Percentiles rank a stretch among this genome's conserved stretches.
Conservation (phyloP, 2,329 filamentous ascomycete species). For the Acephala macrosclerotiorum region DNA sequence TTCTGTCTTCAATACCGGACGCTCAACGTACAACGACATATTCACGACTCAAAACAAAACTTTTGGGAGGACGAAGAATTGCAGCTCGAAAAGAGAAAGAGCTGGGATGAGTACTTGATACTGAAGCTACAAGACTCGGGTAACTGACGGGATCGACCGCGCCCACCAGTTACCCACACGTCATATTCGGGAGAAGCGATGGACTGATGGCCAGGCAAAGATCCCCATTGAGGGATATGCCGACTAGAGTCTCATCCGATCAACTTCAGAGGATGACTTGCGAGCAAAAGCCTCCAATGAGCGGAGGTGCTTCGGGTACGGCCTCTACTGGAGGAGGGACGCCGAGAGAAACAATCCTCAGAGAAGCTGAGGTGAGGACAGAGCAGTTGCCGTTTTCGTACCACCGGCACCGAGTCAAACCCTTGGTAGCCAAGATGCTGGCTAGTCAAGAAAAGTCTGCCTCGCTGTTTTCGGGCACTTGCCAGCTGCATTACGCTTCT, state of each 20-base stretch:
- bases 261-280: background rate
- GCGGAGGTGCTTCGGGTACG: background rate
- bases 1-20: background rate
- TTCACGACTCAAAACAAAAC: background rate
- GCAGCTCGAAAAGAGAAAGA: too few relatives aligned
- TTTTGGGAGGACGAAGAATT: too few relatives aligned
- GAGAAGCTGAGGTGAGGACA: too few relatives aligned
- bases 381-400: background rate
- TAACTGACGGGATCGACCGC: background rate
- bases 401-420: background rate
- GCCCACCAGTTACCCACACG: background rate
- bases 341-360: too few relatives aligned
- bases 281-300: background rate
- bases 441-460: background rate
- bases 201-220: too few relatives aligned
- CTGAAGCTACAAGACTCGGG: background rate
- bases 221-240: background rate
- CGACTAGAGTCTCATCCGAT: background rate
- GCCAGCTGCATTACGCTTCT: background rate
- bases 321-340: background rate
- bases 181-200: too few relatives aligned
- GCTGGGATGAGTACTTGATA: background rate
- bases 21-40: background rate
- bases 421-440: background rate
- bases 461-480: constrained; percentile 1